A percentile compares a stretch with the other conserved stretches of the same genome.
These are phyloP conservation scores for Sanghuangporus weigelae DNA, from an alignment of 1,284 basidiomycete species.

Conservation along the genomic window DNA sequence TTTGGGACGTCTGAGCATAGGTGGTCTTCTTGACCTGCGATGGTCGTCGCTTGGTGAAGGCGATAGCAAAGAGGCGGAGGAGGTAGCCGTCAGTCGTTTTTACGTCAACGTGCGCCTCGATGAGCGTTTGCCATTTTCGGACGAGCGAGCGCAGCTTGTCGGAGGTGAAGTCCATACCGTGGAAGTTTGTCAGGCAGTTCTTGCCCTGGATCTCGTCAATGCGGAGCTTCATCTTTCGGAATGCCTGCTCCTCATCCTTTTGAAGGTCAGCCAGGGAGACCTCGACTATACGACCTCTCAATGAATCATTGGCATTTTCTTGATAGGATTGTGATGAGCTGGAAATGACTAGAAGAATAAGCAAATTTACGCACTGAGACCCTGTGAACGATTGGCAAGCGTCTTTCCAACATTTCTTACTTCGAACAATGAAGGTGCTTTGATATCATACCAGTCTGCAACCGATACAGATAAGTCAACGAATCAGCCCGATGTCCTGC, in stretches of 20 bases:
- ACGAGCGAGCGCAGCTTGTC: slow-evolving; percentile 99
- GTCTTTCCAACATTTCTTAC: slow-evolving; percentile 98
- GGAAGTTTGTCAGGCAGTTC: slow-evolving; percentile 99
- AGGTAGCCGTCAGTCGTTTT: slow-evolving; percentile 99
- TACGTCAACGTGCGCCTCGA: slow-evolving; percentile 98
- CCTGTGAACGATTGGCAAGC: slow-evolving; percentile 96
- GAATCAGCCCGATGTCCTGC: background rate
- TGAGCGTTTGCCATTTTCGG: slow-evolving; percentile 99
- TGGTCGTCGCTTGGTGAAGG: slow-evolving; percentile 96
- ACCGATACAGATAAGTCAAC: slow-evolving; percentile 1
- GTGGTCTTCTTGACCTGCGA: slow-evolving; percentile 99
- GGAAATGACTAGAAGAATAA: background rate
- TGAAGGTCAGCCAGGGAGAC: slow-evolving; percentile 97
- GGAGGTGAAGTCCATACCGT: slow-evolving; percentile 99
- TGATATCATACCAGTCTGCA: slow-evolving; percentile 98
- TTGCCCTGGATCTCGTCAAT: slow-evolving; percentile 98
- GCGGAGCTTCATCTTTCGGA: slow-evolving; percentile 99
- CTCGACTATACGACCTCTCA: slow-evolving; percentile 97
- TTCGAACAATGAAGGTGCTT: slow-evolving; percentile 98
- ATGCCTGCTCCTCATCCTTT: slow-evolving; percentile 99
- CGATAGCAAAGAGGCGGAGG: slow-evolving; percentile 97
- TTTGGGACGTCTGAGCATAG: slow-evolving; percentile 93
- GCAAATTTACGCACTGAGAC: slow-evolving; percentile 73
- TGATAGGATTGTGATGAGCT: slow-evolving; percentile 15
- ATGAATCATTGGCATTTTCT: slow-evolving; percentile 99